Base-by-base conservation (phyloP, 306 rosid species). In the Vigna radiata region DNA sequence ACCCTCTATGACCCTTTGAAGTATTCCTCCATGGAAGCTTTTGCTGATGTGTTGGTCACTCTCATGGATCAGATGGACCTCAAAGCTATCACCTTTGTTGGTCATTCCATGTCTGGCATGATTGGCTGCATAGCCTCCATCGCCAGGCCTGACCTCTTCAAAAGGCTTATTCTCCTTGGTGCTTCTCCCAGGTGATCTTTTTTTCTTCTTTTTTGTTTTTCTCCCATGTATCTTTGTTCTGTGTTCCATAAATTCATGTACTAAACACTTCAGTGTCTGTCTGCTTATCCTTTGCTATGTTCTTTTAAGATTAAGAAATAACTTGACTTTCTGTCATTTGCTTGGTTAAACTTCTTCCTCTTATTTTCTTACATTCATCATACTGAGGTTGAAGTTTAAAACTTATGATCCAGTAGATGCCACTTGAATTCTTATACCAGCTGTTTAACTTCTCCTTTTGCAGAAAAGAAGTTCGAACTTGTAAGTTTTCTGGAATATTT, bases 81-180 rank as follows among this genome's bases (percentile, higher is more conserved):
- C 44, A 69, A 79, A 72, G 86, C 79, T 15, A 69, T 73, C 19
- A 82, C 80, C 65, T 90, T 89, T 67, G 77, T 89, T 64, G 99
- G 99, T 1, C 99, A 95, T 76, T 95, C 99, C 83, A 92, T 95
- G 99, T 92, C 99, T 64, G 97, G 83, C 49, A 90, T 95, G 90
- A 85, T 95, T 77, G 97, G 97, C 23, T 95, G 97, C 83, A 82
- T 95, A 77, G 99, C 99, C 59, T 90, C 96, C 72, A 67, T 88
- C n/a, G 82, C 85, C 58, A 89, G 87, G 70, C 97, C 99, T 82
- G 54, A 85, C 6, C 97, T 95, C 36, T 95, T 95, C 16, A 87
- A 84, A 50, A 69, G 59, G 48, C 93, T 95, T 72, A n/a, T 95
- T 41, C 97, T 95, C 68, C 6, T 95, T 23, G 85, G 83, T 80